Conservation (phyloP, 345 rosid genomes). For the Brassica napus region DNA sequence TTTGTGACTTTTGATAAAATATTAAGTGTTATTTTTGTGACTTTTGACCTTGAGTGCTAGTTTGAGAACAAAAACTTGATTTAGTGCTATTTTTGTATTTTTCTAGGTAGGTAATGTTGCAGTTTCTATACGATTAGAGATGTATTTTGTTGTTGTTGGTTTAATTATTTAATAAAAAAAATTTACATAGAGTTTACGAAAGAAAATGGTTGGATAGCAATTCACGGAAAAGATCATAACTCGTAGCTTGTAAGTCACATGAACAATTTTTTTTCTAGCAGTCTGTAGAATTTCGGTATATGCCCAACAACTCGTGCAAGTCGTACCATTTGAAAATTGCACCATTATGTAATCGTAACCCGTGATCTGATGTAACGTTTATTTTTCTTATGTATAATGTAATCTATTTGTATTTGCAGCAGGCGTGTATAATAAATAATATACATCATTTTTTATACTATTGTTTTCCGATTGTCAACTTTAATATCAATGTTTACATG, state of each 20-base stretch:
- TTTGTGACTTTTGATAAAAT: too few species aligned
- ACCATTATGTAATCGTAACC: constrained; percentile 11
- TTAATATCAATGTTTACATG: constrained; percentile 7
- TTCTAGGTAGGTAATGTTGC: background rate
- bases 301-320: constrained; percentile 13
- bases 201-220: constrained; percentile 5
- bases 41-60: too few species aligned
- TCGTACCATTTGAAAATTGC: constrained; percentile 6
- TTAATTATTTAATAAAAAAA: background rate
- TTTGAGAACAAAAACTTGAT: too few species aligned
- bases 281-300: constrained; percentile 19
- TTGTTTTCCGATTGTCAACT: constrained; percentile 6
- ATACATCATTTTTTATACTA: background rate
- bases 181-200: background rate
- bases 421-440: background rate
- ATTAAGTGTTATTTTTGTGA: too few species aligned
- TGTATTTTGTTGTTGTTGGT: background rate
- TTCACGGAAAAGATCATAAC: constrained; percentile 17
- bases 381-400: background rate
- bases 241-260: constrained; percentile 7
- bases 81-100: too few species aligned
- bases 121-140: constrained; percentile 1
- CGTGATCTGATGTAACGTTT: constrained; percentile 39
- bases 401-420: background rate
- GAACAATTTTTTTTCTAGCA: constrained; percentile 25